A percentile compares a stretch with the other conserved stretches of the same genome.
Conservation (phyloP, 805 yeast genomes). For the Kuraishia molischiana region DNA sequence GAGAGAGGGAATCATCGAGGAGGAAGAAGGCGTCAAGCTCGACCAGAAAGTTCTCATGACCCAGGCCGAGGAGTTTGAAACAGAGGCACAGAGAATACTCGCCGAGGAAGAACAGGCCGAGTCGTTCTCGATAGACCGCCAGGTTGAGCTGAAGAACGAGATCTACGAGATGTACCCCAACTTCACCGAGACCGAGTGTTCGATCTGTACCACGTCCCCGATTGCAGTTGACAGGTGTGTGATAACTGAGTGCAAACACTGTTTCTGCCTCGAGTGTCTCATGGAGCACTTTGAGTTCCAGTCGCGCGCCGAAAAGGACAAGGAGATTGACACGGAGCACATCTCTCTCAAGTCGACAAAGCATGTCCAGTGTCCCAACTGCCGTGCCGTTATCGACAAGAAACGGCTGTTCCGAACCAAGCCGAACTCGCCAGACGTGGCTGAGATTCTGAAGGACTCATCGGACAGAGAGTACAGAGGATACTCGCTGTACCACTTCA, state of each 20-base stretch:
- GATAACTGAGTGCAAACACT: conserved; percentile 70
- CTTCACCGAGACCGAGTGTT: conserved; percentile 55
- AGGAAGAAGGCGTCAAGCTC: conserved; percentile 34
- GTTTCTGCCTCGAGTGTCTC: conserved; percentile 67
- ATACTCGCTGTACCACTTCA: conserved; percentile 27
- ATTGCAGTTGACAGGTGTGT: conserved; percentile 40
- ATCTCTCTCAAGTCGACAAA: conserved; percentile 12
- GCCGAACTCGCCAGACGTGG: not conserved
- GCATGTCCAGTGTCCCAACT: conserved; percentile 62
- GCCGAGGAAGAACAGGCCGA: conserved; percentile 17
- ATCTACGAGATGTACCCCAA: conserved; percentile 22
- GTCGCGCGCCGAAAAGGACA: conserved; percentile 7
- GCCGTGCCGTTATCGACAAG: conserved; percentile 48
- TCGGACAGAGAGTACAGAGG: conserved; percentile 5
- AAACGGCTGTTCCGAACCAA: conserved; percentile 34
- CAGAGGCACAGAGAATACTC: conserved; percentile 10
- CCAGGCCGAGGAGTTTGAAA: conserved; percentile 2
- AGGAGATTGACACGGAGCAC: not conserved
- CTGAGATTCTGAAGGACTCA: not conserved
- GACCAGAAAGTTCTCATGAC: conserved; percentile 2
- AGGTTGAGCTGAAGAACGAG: conserved; percentile 13
- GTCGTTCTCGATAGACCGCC: conserved; percentile 14
- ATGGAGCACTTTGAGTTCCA: conserved; percentile 61
- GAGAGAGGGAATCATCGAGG: conserved; percentile 27
- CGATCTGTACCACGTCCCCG: conserved; percentile 71